These are phyloP conservation scores for Nakaseomyces nivariensis DNA, from an alignment of 1,139 yeast species.

Conservation along the genomic window DNA sequence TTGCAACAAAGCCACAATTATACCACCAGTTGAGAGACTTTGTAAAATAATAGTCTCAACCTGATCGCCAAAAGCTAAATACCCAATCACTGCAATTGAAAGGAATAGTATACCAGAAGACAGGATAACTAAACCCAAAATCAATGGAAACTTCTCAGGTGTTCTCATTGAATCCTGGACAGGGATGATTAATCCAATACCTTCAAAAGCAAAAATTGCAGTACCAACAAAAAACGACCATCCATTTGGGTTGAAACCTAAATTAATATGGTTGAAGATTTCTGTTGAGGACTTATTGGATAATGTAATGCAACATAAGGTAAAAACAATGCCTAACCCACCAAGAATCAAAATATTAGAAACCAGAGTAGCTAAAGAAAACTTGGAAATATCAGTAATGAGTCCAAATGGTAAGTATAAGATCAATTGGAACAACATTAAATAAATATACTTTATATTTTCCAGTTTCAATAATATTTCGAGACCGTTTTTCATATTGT, in stretches of 20 bases:
- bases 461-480: conserved; percentile 35
- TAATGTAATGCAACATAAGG: conserved; percentile 37
- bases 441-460: conserved; percentile 30
- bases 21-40: conserved; percentile 54
- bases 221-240: conserved; percentile 75
- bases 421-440: conserved; percentile 47
- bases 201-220: conserved; percentile 75
- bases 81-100: conserved; percentile 56
- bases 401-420: conserved; percentile 59
- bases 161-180: conserved; percentile 66
- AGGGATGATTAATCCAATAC: conserved; percentile 68
- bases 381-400: conserved; percentile 60
- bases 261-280: conserved; percentile 30
- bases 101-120: conserved; percentile 53
- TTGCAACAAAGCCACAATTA: conserved; percentile 54
- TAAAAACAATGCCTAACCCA: conserved; percentile 56
- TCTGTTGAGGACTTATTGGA: conserved; percentile 17
- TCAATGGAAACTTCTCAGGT: conserved; percentile 63
- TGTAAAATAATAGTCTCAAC: conserved; percentile 59
- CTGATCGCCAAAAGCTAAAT: conserved; percentile 55
- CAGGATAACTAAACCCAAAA: conserved; percentile 47
- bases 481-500: conserved; percentile 52
- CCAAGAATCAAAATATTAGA: conserved; percentile 59
- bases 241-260: conserved; percentile 42
- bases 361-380: conserved; percentile 55